phyloP scores from a whole-genome alignment of 2,329 filamentous ascomycete species.

The Hypoxylon sp. region DNA sequence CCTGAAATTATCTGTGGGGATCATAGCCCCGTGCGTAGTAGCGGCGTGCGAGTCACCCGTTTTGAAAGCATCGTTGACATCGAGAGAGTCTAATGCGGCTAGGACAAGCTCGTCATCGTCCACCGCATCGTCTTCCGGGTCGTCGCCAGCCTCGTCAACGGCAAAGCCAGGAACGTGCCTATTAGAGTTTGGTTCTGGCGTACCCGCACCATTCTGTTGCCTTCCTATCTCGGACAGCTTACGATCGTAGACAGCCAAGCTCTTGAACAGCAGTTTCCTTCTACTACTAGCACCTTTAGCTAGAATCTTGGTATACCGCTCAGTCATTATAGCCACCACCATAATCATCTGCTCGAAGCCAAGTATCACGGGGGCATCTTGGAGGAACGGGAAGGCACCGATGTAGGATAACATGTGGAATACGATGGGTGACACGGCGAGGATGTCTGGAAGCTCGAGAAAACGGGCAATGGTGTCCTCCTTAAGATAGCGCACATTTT shows the following conservation, averaged over 20 bases:
- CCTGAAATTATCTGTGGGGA: conserved; percentile 80
- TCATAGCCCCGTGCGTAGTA: conserved; percentile 74
- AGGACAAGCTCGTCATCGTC: conserved; percentile 76
- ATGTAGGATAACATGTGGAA: conserved; percentile 81
- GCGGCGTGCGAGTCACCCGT: conserved; percentile 62
- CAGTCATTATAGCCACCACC: conserved; percentile 80
- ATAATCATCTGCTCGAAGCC: conserved; percentile 80
- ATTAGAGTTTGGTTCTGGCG: conserved; percentile 31
- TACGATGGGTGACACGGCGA: conserved; percentile 76
- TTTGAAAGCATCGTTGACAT: conserved; percentile 73
- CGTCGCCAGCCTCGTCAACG: conserved; percentile 62
- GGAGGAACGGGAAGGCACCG: conserved; percentile 80
- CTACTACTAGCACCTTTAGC: conserved; percentile 70
- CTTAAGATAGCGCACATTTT: conserved; percentile 75
- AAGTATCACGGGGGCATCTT: conserved; percentile 78
- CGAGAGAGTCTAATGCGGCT: conserved; percentile 77
- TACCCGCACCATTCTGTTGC: conserved; percentile 32
- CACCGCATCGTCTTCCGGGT: conserved; percentile 59
- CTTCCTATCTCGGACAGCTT: conserved; percentile 59
- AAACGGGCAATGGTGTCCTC: conserved; percentile 80
- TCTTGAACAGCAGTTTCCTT: conserved; percentile 77
- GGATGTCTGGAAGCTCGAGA: conserved; percentile 79
- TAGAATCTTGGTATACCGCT: conserved; percentile 76
- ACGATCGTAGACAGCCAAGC: conserved; percentile 79
- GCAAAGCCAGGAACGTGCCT: conserved; percentile 60